A percentile compares a stretch with the other conserved stretches of the same genome.
These are phyloP conservation scores for Alternaria brassicicola DNA, from an alignment of 2,329 filamentous ascomycete genomes.

Conservation along the genomic window DNA sequence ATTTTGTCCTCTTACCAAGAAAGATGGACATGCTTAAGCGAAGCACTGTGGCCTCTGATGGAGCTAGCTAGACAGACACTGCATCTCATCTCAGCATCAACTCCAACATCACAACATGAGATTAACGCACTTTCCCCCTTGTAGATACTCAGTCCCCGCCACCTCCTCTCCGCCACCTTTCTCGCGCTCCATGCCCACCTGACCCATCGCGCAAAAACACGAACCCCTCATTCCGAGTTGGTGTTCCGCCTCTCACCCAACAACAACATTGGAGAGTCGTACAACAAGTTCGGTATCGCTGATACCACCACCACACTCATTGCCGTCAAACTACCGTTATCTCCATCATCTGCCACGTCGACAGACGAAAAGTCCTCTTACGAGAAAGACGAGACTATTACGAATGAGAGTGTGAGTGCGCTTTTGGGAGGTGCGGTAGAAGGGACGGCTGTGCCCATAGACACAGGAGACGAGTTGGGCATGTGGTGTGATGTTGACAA, in stretches of 20 bases:
- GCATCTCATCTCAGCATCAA: background rate
- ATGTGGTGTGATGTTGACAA: conserved; percentile 56
- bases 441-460: no score
- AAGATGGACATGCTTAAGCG: background rate
- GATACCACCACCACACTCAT: conserved; percentile 74
- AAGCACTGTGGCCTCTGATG: background rate
- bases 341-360: background rate
- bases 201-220: conserved; percentile 67
- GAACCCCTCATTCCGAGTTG: conserved; percentile 88
- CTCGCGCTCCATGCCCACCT: conserved; percentile 73
- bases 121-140: background rate
- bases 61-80: background rate
- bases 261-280: conserved; percentile 91
- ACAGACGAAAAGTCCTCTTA: background rate
- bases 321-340: conserved; percentile 73
- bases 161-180: conserved; percentile 77
- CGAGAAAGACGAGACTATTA: conserved; percentile 16
- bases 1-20: background rate
- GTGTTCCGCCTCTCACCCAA: conserved; percentile 80
- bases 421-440: conserved; percentile 37
- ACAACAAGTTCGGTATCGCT: conserved; percentile 83
- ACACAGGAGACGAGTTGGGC: conserved; percentile 58
- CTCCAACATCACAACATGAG: background rate
- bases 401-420: conserved; percentile 29
- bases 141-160: conserved; percentile 73